phyloP scores from a whole-genome alignment of 805 yeast species.

The Schwanniomyces yamadae region DNA sequence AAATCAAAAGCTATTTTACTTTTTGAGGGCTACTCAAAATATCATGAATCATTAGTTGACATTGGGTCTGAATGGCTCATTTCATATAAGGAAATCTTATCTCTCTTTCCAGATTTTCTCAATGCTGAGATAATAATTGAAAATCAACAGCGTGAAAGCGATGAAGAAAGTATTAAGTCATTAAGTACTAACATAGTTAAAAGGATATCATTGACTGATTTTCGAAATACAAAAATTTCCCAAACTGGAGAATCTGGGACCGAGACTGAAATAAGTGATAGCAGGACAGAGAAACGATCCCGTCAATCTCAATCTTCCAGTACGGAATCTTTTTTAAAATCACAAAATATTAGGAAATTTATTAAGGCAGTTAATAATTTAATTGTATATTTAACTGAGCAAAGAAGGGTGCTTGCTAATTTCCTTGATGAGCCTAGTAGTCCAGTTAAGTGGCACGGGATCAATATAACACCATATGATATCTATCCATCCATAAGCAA shows the following conservation, averaged over 20 bases:
- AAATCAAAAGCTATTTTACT: slow-evolving; percentile 30
- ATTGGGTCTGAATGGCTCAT: slow-evolving; percentile 43
- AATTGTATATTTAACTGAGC: slow-evolving; percentile 51
- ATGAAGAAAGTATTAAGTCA: slow-evolving; percentile 2
- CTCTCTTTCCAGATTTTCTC: slow-evolving; percentile 39
- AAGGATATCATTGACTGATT: slow-evolving; percentile 19
- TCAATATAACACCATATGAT: slow-evolving; percentile 41
- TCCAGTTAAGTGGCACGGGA: slow-evolving; percentile 45
- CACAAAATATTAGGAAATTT: slow-evolving; percentile 25
- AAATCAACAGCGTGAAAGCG: not conserved
- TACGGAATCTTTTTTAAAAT: slow-evolving; percentile 13
- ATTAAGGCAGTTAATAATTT: slow-evolving; percentile 39
- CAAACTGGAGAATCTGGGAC: slow-evolving; percentile 10
- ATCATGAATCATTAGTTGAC: slow-evolving; percentile 39
- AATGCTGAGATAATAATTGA: slow-evolving; percentile 19
- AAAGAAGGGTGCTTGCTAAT: slow-evolving; percentile 47
- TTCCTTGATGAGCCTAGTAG: slow-evolving; percentile 32
- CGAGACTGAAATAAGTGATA: slow-evolving; percentile 7
- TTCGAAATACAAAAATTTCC: slow-evolving; percentile 9
- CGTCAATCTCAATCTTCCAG: slow-evolving; percentile 2
- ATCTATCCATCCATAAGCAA: slow-evolving; percentile 34
- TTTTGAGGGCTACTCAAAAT: slow-evolving; percentile 33
- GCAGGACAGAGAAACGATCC: slow-evolving; percentile 1
- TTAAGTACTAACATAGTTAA: slow-evolving; percentile 14
- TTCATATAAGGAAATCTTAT: slow-evolving; percentile 31